Evolutionary conservation across 768 basidiomycete genomes (phyloP).

Genomic region (Rhodosporidiobolus sp.): DNA sequence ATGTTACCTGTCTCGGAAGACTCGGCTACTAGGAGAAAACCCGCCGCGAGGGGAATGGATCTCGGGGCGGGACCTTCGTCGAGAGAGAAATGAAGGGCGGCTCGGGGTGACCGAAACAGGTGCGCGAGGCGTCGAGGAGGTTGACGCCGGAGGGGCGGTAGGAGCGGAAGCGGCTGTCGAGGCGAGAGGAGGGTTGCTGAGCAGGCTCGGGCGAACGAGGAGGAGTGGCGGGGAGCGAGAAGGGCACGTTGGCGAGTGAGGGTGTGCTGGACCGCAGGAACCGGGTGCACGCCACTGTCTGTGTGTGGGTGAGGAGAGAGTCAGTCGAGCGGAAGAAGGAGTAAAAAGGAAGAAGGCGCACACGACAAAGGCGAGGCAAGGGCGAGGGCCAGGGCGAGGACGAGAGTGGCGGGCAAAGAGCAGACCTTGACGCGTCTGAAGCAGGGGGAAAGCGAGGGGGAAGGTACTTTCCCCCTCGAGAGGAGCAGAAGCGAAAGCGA

Average conservation of each 20-base stretch:
- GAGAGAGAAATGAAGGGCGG: not conserved
- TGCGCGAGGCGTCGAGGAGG: not conserved
- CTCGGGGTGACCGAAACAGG: not conserved
- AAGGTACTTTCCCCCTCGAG: no score
- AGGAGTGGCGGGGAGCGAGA: slow-evolving; percentile 3
- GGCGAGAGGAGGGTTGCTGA: not conserved
- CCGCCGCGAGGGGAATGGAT: no score
- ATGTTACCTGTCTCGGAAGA: no score
- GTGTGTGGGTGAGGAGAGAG: not conserved
- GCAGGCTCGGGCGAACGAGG: not conserved
- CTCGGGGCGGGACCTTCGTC: no score
- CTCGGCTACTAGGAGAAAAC: no score
- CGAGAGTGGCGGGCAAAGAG: no score
- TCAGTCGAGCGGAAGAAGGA: not conserved
- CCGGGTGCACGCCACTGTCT: not conserved
- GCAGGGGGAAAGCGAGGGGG: no score
- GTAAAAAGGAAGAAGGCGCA: not conserved
- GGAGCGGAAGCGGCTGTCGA: not conserved
- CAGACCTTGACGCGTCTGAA: no score
- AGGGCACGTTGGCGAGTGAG: not conserved
- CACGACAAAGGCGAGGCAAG: no score
- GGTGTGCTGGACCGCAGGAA: not conserved
- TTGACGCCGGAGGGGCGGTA: not conserved
- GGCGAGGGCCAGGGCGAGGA: no score
- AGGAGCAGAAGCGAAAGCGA: no score